A percentile compares a stretch with the other conserved stretches of the same genome.
Evolutionary conservation across 1,139 yeast genomes (phyloP).

Genomic region (Debaryomycetaceae sp.): DNA sequence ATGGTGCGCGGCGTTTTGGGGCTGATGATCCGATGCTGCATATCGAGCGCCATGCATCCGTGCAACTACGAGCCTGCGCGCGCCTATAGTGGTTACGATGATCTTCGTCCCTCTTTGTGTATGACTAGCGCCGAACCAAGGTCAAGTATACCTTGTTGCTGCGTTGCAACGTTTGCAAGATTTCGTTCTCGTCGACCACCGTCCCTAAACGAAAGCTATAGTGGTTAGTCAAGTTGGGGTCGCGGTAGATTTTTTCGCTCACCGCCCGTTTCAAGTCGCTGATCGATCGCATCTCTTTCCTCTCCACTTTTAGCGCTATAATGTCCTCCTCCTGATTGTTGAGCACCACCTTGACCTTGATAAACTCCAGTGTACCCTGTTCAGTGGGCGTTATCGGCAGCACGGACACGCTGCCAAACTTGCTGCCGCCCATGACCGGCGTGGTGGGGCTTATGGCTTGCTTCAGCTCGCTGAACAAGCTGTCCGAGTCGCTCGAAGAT

Average conservation of each 20-base stretch:
- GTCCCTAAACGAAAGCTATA: slow-evolving; percentile 19
- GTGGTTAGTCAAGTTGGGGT: slow-evolving; percentile 26
- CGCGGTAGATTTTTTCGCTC: slow-evolving; percentile 32
- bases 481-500: slow-evolving; percentile 15
- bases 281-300: slow-evolving; percentile 23
- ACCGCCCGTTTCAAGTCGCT: slow-evolving; percentile 28
- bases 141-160: slow-evolving; percentile 25
- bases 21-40: too few species aligned
- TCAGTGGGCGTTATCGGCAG: slow-evolving; percentile 6
- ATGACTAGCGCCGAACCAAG: slow-evolving; percentile 20
- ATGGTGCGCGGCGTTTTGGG: too few species aligned
- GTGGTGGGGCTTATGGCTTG: slow-evolving; percentile 15
- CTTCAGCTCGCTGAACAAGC: slow-evolving; percentile 13
- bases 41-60: too few species aligned
- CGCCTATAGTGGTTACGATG: too few species aligned
- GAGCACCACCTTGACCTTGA: slow-evolving; percentile 29
- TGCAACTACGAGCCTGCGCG: too few species aligned
- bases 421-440: slow-evolving; percentile 15
- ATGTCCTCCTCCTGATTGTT: slow-evolving; percentile 31
- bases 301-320: slow-evolving; percentile 25
- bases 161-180: slow-evolving; percentile 21
- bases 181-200: slow-evolving; percentile 16
- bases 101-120: too few species aligned
- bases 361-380: slow-evolving; percentile 13
- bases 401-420: slow-evolving; percentile 5